phyloP scores from a whole-genome alignment of 768 basidiomycete genomes.

The Xerocomellus intermedius region DNA sequence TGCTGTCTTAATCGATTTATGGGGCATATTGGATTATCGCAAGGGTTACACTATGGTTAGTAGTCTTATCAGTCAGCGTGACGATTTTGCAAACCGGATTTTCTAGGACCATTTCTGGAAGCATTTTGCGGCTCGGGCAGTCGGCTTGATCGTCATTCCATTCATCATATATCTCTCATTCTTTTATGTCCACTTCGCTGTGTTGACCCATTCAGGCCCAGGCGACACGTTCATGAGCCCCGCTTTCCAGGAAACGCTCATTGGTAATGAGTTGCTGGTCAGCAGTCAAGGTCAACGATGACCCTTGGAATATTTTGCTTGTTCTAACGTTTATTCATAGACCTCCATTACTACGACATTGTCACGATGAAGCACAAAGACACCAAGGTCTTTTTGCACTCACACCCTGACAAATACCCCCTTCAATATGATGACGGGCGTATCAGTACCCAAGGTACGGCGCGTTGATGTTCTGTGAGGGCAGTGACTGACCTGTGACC shows the following conservation, averaged over 20 bases:
- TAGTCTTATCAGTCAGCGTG: background rate
- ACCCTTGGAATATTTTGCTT: background rate
- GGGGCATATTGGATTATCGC: slow-evolving; percentile 87
- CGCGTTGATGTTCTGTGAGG: background rate
- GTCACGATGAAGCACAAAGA: slow-evolving; percentile 89
- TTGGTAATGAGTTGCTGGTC: slow-evolving; percentile 87
- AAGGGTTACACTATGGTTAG: slow-evolving; percentile 77
- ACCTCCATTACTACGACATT: slow-evolving; percentile 90
- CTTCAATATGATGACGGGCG: slow-evolving; percentile 94
- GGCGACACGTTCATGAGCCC: slow-evolving; percentile 98
- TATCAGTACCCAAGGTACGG: slow-evolving; percentile 82
- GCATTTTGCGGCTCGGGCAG: slow-evolving; percentile 83
- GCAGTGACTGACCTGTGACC: background rate
- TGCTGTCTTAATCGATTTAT: slow-evolving; percentile 90
- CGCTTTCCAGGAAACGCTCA: slow-evolving; percentile 93
- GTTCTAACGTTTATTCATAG: slow-evolving; percentile 41
- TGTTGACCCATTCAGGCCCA: slow-evolving; percentile 85
- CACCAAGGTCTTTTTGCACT: slow-evolving; percentile 91
- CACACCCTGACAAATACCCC: slow-evolving; percentile 88
- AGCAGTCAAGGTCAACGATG: slow-evolving; percentile 77
- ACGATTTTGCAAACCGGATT: background rate
- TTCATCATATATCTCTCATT: slow-evolving; percentile 88
- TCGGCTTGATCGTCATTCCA: slow-evolving; percentile 87
- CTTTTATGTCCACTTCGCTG: slow-evolving; percentile 93
- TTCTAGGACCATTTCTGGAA: slow-evolving; percentile 80